These are phyloP conservation scores for Cynanchum wilfordii DNA, from an alignment of 257 asterid genomes.

Conservation along the genomic window DNA sequence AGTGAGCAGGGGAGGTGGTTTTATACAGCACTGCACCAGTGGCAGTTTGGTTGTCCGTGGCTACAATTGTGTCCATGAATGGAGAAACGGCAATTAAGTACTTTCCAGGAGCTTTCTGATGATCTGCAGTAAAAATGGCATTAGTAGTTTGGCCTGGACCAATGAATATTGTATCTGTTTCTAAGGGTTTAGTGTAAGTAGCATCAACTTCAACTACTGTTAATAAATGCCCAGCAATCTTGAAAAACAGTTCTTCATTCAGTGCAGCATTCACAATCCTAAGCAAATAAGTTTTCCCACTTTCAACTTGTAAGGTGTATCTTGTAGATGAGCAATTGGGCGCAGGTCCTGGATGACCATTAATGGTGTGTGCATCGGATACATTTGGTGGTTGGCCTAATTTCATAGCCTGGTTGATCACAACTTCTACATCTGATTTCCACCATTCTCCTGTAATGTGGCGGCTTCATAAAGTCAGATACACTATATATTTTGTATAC, in stretches of 20 bases:
- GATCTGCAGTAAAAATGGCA: slow-evolving; percentile 50
- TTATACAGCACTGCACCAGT: slow-evolving; percentile 42
- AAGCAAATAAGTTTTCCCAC: slow-evolving; percentile 57
- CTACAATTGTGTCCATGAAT: slow-evolving; percentile 63
- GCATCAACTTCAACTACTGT: slow-evolving; percentile 73
- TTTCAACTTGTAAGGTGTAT: slow-evolving; percentile 50
- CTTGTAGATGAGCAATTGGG: slow-evolving; percentile 65
- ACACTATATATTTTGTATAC: too few relatives aligned
- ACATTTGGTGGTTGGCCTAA: slow-evolving; percentile 29
- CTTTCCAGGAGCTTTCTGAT: slow-evolving; percentile 32
- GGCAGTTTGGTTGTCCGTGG: slow-evolving; percentile 52
- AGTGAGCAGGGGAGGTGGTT: slow-evolving; percentile 29
- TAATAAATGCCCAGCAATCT: slow-evolving; percentile 51
- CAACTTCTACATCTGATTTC: slow-evolving; percentile 35
- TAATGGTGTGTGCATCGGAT: slow-evolving; percentile 34
- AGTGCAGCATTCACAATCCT: slow-evolving; percentile 61
- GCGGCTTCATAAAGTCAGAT: neutral
- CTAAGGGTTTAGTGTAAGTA: slow-evolving; percentile 54
- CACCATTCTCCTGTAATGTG: slow-evolving; percentile 37
- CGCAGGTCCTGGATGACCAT: slow-evolving; percentile 59
- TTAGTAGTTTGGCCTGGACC: slow-evolving; percentile 77
- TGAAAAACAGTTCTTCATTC: slow-evolving; percentile 71
- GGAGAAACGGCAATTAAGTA: slow-evolving; percentile 57
- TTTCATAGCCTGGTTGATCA: slow-evolving; percentile 32
- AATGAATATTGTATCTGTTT: slow-evolving; percentile 58